A percentile compares a stretch with the other conserved stretches of the same genome.
Evolutionary conservation across 2,329 filamentous ascomycete species (phyloP).

Genomic region (Fusarium sp.): DNA sequence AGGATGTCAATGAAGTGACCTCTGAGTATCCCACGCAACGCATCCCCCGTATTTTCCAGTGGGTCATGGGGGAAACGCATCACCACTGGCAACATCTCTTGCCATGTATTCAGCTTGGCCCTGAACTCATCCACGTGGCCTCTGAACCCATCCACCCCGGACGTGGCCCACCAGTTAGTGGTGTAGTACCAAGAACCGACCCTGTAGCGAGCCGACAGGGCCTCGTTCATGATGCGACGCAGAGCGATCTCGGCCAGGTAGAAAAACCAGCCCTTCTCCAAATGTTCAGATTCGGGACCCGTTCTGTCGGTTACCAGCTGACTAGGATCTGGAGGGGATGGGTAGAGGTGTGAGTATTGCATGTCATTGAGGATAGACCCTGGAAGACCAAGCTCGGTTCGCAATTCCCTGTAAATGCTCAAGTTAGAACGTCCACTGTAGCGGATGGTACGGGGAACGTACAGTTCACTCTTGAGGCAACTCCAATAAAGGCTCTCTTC

Average conservation of each 20-base stretch:
- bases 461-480: neutral
- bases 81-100: neutral
- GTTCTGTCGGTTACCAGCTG: neutral
- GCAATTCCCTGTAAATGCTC: neutral
- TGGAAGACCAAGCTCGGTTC: neutral
- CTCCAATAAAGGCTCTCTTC: neutral
- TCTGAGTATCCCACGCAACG: neutral
- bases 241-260: neutral
- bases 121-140: neutral
- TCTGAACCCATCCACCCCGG: neutral
- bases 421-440: neutral
- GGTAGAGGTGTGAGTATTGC: neutral
- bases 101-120: neutral
- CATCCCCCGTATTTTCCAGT: neutral
- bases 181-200: neutral
- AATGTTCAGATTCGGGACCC: neutral
- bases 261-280: neutral
- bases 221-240: neutral
- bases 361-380: neutral
- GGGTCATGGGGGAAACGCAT: neutral
- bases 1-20: neutral
- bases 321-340: neutral
- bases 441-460: neutral
- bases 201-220: neutral
- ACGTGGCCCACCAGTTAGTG: neutral